Evolutionary conservation across 2,329 filamentous ascomycete genomes (phyloP), one percentile per base, ranked within the genome.

Genomic region (Cryphonectria japonica): DNA sequence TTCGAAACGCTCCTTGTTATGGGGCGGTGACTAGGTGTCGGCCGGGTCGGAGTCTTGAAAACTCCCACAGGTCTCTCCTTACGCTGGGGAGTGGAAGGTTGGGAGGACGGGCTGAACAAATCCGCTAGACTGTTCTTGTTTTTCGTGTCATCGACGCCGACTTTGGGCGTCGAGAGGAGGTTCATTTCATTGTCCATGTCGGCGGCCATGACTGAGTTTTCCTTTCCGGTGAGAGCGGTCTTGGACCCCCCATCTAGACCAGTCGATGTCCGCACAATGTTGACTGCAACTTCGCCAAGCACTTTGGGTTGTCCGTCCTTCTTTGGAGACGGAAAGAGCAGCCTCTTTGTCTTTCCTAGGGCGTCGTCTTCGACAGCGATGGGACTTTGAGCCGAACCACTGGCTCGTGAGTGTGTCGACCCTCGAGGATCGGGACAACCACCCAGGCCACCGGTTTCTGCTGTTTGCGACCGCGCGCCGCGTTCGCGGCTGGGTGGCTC

Each of bases 311-410:
- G 84, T 50, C 86, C 88, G 41, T 89, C 87, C 74, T 91, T 92
- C 60, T 90, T 86, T 2, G 93, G 93, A 0, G 92, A 94, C 0
- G 93, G 92, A 76, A 96, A 96, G 0, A 96, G 84, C 2, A 95
- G 80, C 71, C 93, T 86, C 72, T 92, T 86, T 0, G 92, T 94
- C 67, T 78, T 81, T 46, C 87, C 88, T 66, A 87, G 81, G 46
- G 85, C 84, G 66, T 84, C 76, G 57, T 87, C 83, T 46, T 85
- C 85, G 7, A 87, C 74, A 39, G 85, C 82, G 46, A 91, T 88
- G 22, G 89, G 88, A 75, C 85, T 89, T 65, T 86, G 81, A 22
- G 83, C 85, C 41, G 86, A 88, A 62, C 88, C 89, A 72, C 83
- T 86, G 41, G 83, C 85, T 74, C 83, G 80, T n/a, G 87, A 88